Evolutionary conservation across 1,284 basidiomycete species (phyloP).

Genomic region (Moesziomyces globuligerus): DNA sequence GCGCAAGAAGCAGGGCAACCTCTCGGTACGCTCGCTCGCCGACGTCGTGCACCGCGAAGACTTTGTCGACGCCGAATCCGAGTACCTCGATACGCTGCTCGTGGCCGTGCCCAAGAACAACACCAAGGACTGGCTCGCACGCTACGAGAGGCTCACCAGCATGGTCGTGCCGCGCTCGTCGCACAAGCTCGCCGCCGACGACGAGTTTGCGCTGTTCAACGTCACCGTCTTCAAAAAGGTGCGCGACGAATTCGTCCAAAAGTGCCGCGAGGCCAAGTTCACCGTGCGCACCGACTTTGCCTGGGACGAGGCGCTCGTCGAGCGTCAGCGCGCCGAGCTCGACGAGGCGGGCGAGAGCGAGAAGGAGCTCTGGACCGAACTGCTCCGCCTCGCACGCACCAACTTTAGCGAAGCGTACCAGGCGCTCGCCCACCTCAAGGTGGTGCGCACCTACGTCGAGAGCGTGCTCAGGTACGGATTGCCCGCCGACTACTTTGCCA

Average conservation of each 20-base stretch:
- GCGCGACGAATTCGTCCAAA: slow-evolving; percentile 91
- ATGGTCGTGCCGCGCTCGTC: slow-evolving; percentile 98
- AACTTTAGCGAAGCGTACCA: slow-evolving; percentile 98
- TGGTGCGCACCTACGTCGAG: slow-evolving; percentile 90
- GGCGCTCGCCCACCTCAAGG: slow-evolving; percentile 90
- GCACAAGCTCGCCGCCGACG: slow-evolving; percentile 78
- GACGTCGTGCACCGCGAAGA: slow-evolving; percentile 87
- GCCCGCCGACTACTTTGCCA: slow-evolving; percentile 87
- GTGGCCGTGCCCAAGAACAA: slow-evolving; percentile 91
- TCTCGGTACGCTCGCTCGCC: slow-evolving; percentile 85
- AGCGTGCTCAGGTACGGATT: slow-evolving; percentile 94
- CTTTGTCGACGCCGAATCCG: slow-evolving; percentile 80
- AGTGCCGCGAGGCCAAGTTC: slow-evolving; percentile 96
- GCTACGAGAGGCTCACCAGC: slow-evolving; percentile 85
- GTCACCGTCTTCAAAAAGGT: slow-evolving; percentile 92
- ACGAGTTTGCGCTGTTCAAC: slow-evolving; percentile 86
- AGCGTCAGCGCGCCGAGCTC: slow-evolving; percentile 84
- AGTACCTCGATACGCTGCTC: slow-evolving; percentile 91
- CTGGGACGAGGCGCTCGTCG: slow-evolving; percentile 87
- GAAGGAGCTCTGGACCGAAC: slow-evolving; percentile 97
- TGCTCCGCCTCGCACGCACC: slow-evolving; percentile 88
- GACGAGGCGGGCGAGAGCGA: slow-evolving; percentile 83
- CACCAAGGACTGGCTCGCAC: slow-evolving; percentile 85
- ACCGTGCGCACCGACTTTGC: slow-evolving; percentile 86
- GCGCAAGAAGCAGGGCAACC: slow-evolving; percentile 94